Base-by-base conservation (phyloP, 192 early-diverging fungal species). In the Umbelopsis vinacea region DNA sequence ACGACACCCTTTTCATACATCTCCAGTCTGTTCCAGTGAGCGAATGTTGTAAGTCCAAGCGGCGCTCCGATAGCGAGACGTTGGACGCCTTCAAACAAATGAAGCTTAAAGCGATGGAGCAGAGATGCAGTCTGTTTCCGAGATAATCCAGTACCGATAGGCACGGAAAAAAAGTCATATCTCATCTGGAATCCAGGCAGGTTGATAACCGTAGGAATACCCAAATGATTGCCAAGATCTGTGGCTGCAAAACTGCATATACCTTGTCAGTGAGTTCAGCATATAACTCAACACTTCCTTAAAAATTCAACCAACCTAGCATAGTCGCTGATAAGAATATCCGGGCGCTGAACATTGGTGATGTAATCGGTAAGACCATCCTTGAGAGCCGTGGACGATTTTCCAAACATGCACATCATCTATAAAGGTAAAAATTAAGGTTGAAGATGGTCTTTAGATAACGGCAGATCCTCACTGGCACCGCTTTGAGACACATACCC, bases 361-460 rank as follows among this genome's bases (percentile, higher is more conserved):
- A 37, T 29, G 14, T 63, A 63, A 6, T 63, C 33, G 33, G 57
- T 63, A 22, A 63, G 17, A 37, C 57, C 57, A n/a, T 63, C 57
- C 33, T 63, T 63, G 17, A 63, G 33, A 63, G 57, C 57, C 0
- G 26, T 3, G 11, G 57, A 63, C 9, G 15, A n/a, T 35, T 63
- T 63, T 17, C 33, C 33, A 37, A 63, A 63, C 57, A 63, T 63
- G 57, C 57, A 63, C 33, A n/a, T 29, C 57, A 63, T 29, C 57
- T 50, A 50, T 17, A 50, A 21, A 17, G 1, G 40, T 54, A 54
- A 29, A 54, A 6, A 24, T 54, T 26, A 24, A 54, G 23, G 52
- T 52, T 24, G 23, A 52, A 14, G 23, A 26, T 43, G 40, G 40
- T 11, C 3, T n/a, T 43, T 43, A 43, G 40, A 43, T 43, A 43